Evolutionary conservation across 75 land plant genomes (phyloP).

Genomic region (Ceratopteris richardii): DNA sequence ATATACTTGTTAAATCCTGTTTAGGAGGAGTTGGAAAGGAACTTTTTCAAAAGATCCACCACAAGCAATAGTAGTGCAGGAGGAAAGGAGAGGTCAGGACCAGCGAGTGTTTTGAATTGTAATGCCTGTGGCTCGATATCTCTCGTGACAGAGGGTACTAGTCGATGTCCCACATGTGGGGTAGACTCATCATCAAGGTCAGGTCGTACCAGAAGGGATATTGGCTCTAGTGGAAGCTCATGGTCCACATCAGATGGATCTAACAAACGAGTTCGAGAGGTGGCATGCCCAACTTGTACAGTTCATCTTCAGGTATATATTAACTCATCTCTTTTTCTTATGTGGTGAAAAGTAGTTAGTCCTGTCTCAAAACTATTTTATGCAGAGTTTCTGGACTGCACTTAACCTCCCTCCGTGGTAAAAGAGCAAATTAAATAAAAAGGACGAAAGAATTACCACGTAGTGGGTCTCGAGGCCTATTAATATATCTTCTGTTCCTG

Average conservation of each 20-base stretch:
- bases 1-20: not conserved
- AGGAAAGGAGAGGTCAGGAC: slow-evolving; percentile 6
- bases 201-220: slow-evolving; percentile 7
- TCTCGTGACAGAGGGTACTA: slow-evolving; percentile 11
- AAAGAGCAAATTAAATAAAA: too few relatives aligned
- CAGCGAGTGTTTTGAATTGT: slow-evolving; percentile 19
- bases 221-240: slow-evolving; percentile 17
- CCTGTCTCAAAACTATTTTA: too few relatives aligned
- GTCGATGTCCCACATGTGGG: slow-evolving; percentile 26
- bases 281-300: slow-evolving; percentile 96
- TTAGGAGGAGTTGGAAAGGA: slow-evolving; percentile 34
- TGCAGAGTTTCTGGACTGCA: too few relatives aligned
- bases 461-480: too few relatives aligned
- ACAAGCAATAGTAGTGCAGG: slow-evolving; percentile 1
- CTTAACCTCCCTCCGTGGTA: too few relatives aligned
- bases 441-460: too few relatives aligned
- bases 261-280: slow-evolving; percentile 63
- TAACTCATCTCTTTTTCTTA: not conserved
- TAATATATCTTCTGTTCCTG: too few relatives aligned
- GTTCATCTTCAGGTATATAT: slow-evolving; percentile 84
- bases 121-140: slow-evolving; percentile 26
- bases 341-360: too few relatives aligned
- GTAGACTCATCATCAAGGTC: slow-evolving; percentile 19
- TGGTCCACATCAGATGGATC: slow-evolving; percentile 41
- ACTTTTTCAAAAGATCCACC: slow-evolving; percentile 16